A percentile compares a stretch with the other conserved stretches of the same genome.
Evolutionary conservation across 768 basidiomycete genomes (phyloP).

Genomic region (Boletellus sp.): DNA sequence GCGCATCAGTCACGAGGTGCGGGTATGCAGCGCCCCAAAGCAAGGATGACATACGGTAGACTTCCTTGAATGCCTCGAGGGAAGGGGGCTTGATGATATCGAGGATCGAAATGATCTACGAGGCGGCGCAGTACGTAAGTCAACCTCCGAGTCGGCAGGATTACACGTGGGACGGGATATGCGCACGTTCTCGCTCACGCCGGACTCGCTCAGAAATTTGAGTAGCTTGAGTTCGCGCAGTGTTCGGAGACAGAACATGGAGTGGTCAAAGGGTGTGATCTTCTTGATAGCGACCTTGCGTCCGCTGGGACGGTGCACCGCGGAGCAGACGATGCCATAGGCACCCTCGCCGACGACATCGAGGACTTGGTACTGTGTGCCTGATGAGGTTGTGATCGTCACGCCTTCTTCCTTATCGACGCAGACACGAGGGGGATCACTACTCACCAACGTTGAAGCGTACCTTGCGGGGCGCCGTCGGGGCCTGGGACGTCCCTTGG

Average conservation of each 20-base stretch:
- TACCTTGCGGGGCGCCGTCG: constrained; percentile 72
- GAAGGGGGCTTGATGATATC: constrained; percentile 83
- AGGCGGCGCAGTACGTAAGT: background rate
- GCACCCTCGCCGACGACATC: constrained; percentile 90
- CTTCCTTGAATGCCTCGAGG: constrained; percentile 83
- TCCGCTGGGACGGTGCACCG: constrained; percentile 79
- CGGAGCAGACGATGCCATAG: constrained; percentile 94
- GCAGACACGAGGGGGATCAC: background rate
- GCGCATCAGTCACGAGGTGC: constrained; percentile 1
- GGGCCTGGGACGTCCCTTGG: constrained; percentile 44
- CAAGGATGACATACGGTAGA: constrained; percentile 53
- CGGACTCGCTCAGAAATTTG: constrained; percentile 82
- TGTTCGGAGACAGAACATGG: constrained; percentile 92
- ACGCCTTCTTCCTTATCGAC: background rate
- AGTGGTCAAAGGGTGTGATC: constrained; percentile 92
- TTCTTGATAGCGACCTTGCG: constrained; percentile 97
- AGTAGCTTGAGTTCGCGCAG: constrained; percentile 80
- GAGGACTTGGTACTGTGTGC: constrained; percentile 78
- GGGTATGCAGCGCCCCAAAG: background rate
- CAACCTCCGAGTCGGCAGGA: background rate
- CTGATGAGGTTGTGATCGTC: constrained; percentile 30
- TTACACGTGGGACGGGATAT: background rate
- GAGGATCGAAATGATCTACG: constrained; percentile 82
- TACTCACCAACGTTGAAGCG: constrained; percentile 79
- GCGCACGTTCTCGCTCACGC: constrained; percentile 82